Evolutionary conservation across 2,329 filamentous ascomycete species (phyloP), one percentile per base, ranked within the genome.

Genomic region (Eutypella sp.): DNA sequence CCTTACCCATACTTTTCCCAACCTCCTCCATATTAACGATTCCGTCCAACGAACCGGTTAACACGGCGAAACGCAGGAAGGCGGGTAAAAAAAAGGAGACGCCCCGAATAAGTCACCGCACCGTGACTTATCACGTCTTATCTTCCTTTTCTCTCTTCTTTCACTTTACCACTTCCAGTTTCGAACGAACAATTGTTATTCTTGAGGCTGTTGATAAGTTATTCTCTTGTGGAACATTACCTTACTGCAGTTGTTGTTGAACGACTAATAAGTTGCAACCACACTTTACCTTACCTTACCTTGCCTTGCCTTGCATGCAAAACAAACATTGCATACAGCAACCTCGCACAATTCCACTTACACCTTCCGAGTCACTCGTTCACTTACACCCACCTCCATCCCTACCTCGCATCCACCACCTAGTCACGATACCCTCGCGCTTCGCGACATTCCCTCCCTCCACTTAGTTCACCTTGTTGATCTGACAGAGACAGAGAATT

Each of bases 401-500:
- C 36, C 36, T 39, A 10, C 36, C 15, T 39, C 36, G n/a, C 20
- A 15, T 7, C 13, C 29, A n/a, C 29, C 5, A 22, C 31, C 5
- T 11, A n/a, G 19, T 24, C 36, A 39, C 36, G 19, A 39, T 39
- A 39, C 20, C 36, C 36, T 24, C 48, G 37, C 43, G 44, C 43
- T 47, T 48, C 31, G 39, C 11, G n/a, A n/a, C n/a, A n/a, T n/a
- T n/a, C n/a, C n/a, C n/a, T n/a, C n/a, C n/a, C n/a, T n/a, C n/a
- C n/a, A n/a, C n/a, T n/a, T n/a, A 48, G 45, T 52, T 52, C 44
- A 43, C 51, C 53, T 45, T 49, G 42, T 56, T 55, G 48, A 55
- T 54, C 57, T 60, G 53, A 61, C 58, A 53, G 43, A 47, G 47
- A 51, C 41, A 43, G 49, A 52, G 42, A 15, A 34, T 19, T 27